Evolutionary conservation across 139 green algal species (phyloP), one percentile per base, ranked within the genome.

Genomic region (Micractinium conductrix): DNA sequence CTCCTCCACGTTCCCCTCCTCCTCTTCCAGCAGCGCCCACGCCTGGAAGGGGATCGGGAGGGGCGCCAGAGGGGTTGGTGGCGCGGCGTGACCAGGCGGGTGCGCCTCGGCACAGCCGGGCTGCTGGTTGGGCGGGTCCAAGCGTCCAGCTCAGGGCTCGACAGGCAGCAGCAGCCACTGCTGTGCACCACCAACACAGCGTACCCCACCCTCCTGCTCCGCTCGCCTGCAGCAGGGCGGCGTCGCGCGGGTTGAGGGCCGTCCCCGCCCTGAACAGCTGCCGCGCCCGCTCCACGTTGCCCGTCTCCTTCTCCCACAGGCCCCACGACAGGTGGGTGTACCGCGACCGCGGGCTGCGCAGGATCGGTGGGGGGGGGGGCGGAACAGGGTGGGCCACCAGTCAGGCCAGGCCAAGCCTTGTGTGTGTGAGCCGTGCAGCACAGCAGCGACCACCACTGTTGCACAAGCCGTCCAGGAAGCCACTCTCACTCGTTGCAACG

Each of bases 211-310:
- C 44, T 86, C 95, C n/a, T n/a, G n/a, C n/a, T n/a, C n/a, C n/a
- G n/a, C n/a, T n/a, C n/a, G n/a, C n/a, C 90, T 98, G 95, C 35
- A 96, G 90, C 28, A 99, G 89, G 17, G 94, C 93, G 4, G 95
- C 73, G 83, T 99, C 97, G 1, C 82, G 85, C 0, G 91, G 94
- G 91, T 99, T 99, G 45, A 96, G 82, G 71, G 80, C 22, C 40
- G 83, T 75, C 17, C 97, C 97, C 10, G 88, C 88, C 53, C 82
- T 70, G 42, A 99, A 92, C 67, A 99, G 94, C 79, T 91, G 60
- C 69, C 92, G 82, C 53, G 93, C 95, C 45, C 90, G 84, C 48
- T 91, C 85, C 33, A 92, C 28, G 45, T 96, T 91, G 58, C 93
- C 93, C 79, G 89, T 76, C 74, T 90, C 43, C 78, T 93, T 88